A percentile compares a stretch with the other conserved stretches of the same genome.
Conservation (phyloP, 2,329 filamentous ascomycete species). For the Alternaria postmessia region DNA sequence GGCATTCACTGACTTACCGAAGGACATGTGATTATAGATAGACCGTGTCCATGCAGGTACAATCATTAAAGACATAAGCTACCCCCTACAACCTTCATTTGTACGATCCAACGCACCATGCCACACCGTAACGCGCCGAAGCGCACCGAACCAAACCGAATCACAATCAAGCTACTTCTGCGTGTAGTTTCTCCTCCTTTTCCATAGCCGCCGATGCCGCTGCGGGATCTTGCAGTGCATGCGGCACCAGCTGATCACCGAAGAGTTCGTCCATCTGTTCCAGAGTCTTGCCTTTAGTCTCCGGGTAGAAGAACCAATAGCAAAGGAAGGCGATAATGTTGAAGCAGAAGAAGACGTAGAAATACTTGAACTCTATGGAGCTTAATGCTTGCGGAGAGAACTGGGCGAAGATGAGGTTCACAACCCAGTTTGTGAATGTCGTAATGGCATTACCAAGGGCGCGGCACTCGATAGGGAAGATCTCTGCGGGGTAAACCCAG, state of each 20-base stretch:
- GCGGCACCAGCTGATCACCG: conserved; percentile 47
- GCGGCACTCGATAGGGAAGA: conserved; percentile 57
- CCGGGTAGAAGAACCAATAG: conserved; percentile 41
- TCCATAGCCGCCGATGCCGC: conserved; percentile 39
- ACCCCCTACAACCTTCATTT: background rate
- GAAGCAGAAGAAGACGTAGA: conserved; percentile 55
- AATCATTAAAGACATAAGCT: background rate
- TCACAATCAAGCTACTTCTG: background rate
- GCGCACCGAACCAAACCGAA: too few species aligned
- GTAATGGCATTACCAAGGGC: conserved; percentile 55
- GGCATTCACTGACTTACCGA: background rate
- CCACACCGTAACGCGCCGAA: too few species aligned
- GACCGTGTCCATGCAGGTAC: background rate
- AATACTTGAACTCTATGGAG: conserved; percentile 55
- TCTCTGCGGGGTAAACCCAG: conserved; percentile 58
- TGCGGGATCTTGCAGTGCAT: conserved; percentile 46
- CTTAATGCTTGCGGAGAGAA: conserved; percentile 56
- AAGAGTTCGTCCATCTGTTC: conserved; percentile 46
- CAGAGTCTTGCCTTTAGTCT: conserved; percentile 40
- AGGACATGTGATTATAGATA: background rate
- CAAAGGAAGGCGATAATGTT: conserved; percentile 52
- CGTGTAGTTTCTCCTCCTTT: conserved; percentile 28
- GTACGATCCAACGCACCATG: background rate
- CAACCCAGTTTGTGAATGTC: conserved; percentile 57
- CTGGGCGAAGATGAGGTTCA: conserved; percentile 60